Base-by-base conservation (phyloP, 2,329 filamentous ascomycete genomes). In the Tolypocladium tropicale region DNA sequence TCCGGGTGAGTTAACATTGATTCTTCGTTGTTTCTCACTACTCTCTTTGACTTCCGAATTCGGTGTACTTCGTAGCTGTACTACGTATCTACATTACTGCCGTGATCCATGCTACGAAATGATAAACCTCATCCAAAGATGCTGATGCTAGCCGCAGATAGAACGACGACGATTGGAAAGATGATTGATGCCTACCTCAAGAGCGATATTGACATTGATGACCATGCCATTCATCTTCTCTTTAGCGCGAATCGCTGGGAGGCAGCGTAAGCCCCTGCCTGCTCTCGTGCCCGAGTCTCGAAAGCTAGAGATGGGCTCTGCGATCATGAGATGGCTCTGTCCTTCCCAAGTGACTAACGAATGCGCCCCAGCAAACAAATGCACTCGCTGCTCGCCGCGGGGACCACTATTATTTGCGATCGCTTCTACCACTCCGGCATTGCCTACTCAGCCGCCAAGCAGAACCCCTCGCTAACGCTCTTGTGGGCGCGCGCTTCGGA, bases 161-260 rank as follows among this genome's bases (percentile, higher is more conserved):
- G 92, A 61, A 85, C 84, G 3, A 95, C 92, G 5, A 81, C 88
- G 0, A 95, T 93, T 63, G 92, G 92, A 1, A 82, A 89, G 64
- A 87, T 95, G 81, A 96, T 96, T 68, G 85, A 95, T 69, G 75
- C 76, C 50, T 96, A 96, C 68, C 80, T 96, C 60, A 86, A 83
- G 61, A 86, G 85, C 57, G 72, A 87, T 56, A 76, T 81, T 28
- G 80, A 89, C 57, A 83, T 92, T 70, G 89, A 94, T 59, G 91
- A 96, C 69, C 90, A 95, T 67, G 88, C 86, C 4, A 93, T 96
- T 63, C 92, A 96, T 70, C 79, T 96, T 1, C 79, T 96, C 23
- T 96, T 96, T 72, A 90, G 87, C 57, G 90, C 92, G 11, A 96
- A 96, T 69, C 81, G 92, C 52, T 96, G 92, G 92, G 92, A 96